phyloP scores from a whole-genome alignment of 441 rosid genomes.

The California macrophylla region DNA sequence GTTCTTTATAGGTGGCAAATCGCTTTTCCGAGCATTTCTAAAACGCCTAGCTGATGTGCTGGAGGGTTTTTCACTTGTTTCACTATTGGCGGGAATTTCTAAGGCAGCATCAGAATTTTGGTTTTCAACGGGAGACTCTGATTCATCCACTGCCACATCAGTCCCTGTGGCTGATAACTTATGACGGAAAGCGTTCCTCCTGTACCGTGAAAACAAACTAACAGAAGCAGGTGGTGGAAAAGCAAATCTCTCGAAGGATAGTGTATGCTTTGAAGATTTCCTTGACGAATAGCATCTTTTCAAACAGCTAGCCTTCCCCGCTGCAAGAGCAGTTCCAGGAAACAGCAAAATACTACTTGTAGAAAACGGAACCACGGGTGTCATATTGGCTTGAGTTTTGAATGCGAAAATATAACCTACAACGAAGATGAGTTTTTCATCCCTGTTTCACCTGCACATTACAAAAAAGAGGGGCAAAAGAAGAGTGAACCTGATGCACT shows the following conservation, averaged over 20 bases:
- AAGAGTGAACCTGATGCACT: not conserved
- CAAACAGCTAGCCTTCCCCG: conserved; percentile 31
- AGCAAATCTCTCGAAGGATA: conserved; percentile 29
- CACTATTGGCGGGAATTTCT: conserved; percentile 29
- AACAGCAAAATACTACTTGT: conserved; percentile 44
- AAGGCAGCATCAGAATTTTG: conserved; percentile 30
- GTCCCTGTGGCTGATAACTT: conserved; percentile 54
- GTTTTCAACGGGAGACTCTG: conserved; percentile 38
- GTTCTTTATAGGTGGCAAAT: conserved; percentile 57
- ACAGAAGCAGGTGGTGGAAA: conserved; percentile 43
- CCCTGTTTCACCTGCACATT: conserved; percentile 30
- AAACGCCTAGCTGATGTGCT: conserved; percentile 38
- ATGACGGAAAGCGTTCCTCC: conserved; percentile 29
- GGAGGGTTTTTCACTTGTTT: conserved; percentile 28
- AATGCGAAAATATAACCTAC: conserved; percentile 12
- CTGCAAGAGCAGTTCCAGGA: conserved; percentile 42
- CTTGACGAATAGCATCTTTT: conserved; percentile 43
- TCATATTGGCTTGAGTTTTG: conserved; percentile 37
- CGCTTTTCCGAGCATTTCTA: conserved; percentile 58
- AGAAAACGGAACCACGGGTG: conserved; percentile 44
- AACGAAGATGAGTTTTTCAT: conserved; percentile 24
- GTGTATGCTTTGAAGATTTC: conserved; percentile 29
- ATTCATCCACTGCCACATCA: conserved; percentile 60
- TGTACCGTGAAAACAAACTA: conserved; percentile 40
- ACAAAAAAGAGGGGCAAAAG: conserved; percentile 2